Base-by-base conservation (phyloP, 176 grass and related monocot species). In the Musa beccarii region DNA sequence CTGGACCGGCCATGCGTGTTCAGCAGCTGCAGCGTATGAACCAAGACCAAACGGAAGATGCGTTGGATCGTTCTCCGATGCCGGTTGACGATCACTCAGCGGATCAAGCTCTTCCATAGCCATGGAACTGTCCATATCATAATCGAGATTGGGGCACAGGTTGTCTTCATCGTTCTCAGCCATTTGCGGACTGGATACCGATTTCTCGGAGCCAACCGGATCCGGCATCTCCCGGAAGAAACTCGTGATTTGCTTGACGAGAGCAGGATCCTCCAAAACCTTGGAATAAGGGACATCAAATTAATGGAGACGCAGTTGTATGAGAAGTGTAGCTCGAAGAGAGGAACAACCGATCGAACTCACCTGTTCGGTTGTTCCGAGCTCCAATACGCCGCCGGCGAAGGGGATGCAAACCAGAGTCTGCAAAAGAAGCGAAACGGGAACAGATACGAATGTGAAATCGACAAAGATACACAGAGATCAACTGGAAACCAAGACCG, bases 331-430 rank as follows among this genome's bases (percentile, higher is more conserved):
- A 28, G 51, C 17, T 43, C 2, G 24, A 8, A 20, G n/a, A 22
- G 51, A 24, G 14, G 52, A 52, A 34, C 9, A 66, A 53, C 26
- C 14, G 23, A 59, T 54, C 63, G 0, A 26, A 78, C 82, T 72
- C 70, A 98, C 95, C 22, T 53, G 16, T 68, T 87, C 86, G 63
- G 86, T 87, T 8, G 90, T 93, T 29, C 95, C 95, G 1, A 98
- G 77, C 75, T 98, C 95, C 11, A 98, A 84, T 12, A 98, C 82
- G 10, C 95, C 95, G 23, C 49, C 28, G 88, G 93, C 89, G 14
- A 91, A 78, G 1, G 95, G 88, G 23, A 91, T 72, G 59, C 88
- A 91, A 15, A 82, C 65, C 17, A 98, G 74, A 53, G 95, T 93
- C 95, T 98, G 83, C 50, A 68, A 54, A 68, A 65, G 49, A 24